phyloP scores from a whole-genome alignment of 202 grass and related monocot species.

The Eragrostis tef region DNA sequence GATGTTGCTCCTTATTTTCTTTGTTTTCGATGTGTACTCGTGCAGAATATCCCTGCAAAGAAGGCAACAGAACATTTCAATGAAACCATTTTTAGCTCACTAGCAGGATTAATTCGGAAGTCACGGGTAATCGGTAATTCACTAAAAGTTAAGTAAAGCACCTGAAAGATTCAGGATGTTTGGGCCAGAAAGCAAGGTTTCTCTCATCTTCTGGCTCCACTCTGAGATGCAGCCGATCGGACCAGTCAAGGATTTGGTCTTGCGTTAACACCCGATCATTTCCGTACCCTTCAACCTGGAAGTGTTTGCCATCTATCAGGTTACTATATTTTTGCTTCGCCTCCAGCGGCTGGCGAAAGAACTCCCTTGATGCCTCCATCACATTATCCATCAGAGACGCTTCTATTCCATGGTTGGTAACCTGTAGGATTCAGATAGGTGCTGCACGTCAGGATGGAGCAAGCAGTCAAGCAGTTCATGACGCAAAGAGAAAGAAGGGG shows the following conservation, averaged over 20 bases:
- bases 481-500: not conserved
- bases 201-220: constrained; percentile 52
- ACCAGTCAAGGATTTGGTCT: constrained; percentile 57
- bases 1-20: constrained; percentile 22
- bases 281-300: constrained; percentile 54
- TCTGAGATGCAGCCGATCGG: constrained; percentile 48
- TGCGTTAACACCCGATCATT: constrained; percentile 42
- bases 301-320: constrained; percentile 50
- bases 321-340: constrained; percentile 48
- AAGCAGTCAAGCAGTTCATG: not conserved
- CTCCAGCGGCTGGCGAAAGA: constrained; percentile 45
- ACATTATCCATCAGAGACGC: constrained; percentile 45
- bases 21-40: constrained; percentile 34
- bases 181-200: constrained; percentile 47
- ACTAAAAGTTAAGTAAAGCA: not conserved
- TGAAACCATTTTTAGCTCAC: not conserved
- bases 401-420: constrained; percentile 45
- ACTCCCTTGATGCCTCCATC: constrained; percentile 35
- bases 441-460: not conserved
- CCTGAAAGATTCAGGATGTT: constrained; percentile 51
- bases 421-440: constrained; percentile 1
- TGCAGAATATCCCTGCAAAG: constrained; percentile 56
- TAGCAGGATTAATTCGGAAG: not conserved
- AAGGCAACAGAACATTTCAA: not conserved
- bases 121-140: not conserved